Percentiles rank a stretch among this genome's conserved stretches.
Conservation (phyloP, 1,139 yeast species). For the Hansenula anomala region DNA sequence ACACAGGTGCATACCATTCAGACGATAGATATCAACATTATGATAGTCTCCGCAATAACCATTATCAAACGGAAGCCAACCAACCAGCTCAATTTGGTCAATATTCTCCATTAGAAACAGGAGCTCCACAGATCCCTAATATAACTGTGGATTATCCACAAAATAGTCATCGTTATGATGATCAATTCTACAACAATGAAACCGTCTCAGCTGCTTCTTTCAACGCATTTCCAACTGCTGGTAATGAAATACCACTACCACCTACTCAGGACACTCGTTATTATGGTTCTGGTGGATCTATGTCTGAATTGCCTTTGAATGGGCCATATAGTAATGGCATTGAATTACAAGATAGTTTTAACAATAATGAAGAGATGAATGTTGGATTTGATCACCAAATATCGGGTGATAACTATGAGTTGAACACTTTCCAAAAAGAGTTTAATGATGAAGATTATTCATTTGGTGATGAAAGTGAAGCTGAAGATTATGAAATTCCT, state of each 20-base stretch:
- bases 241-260: slow-evolving; percentile 5
- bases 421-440: slow-evolving; percentile 19
- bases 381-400: slow-evolving; percentile 12
- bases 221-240: slow-evolving; percentile 22
- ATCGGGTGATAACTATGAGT: slow-evolving; percentile 21
- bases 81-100: slow-evolving; percentile 3
- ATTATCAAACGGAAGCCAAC: background rate
- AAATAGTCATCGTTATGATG: slow-evolving; percentile 1
- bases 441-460: slow-evolving; percentile 12
- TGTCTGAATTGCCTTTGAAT: slow-evolving; percentile 9
- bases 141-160: slow-evolving; percentile 11
- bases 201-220: slow-evolving; percentile 13
- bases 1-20: slow-evolving; percentile 1
- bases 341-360: slow-evolving; percentile 11
- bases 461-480: slow-evolving; percentile 14
- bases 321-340: slow-evolving; percentile 9
- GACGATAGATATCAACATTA: slow-evolving; percentile 3
- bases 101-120: slow-evolving; percentile 20
- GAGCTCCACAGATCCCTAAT: slow-evolving; percentile 13
- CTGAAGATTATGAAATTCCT: slow-evolving; percentile 7
- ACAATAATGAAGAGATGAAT: slow-evolving; percentile 14
- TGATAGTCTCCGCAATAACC: background rate
- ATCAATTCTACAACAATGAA: slow-evolving; percentile 15
- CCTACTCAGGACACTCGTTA: slow-evolving; percentile 8
- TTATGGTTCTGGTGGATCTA: slow-evolving; percentile 15